These are phyloP conservation scores for Malassezia brasiliensis DNA, from an alignment of 1,284 basidiomycete species.

Conservation along the genomic window DNA sequence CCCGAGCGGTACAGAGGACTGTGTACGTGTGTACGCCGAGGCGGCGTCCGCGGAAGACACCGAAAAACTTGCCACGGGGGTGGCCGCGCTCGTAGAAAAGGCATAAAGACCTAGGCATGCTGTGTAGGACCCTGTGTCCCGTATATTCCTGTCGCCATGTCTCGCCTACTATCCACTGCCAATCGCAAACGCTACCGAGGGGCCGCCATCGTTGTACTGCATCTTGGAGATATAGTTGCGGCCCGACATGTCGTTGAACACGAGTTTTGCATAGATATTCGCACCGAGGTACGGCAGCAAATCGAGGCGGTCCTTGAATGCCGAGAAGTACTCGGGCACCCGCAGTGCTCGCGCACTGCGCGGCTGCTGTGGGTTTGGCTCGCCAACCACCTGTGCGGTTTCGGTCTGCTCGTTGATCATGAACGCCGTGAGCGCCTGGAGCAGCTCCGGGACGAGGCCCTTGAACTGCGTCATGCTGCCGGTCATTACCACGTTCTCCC, in stretches of 20 bases:
- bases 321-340: slow-evolving; percentile 46
- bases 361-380: slow-evolving; percentile 36
- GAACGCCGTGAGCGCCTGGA: slow-evolving; percentile 22
- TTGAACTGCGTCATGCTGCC: slow-evolving; percentile 30
- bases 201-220: slow-evolving; percentile 43
- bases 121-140: neutral
- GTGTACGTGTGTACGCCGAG: slow-evolving; percentile 95
- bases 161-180: slow-evolving; percentile 5
- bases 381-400: slow-evolving; percentile 30
- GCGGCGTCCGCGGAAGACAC: slow-evolving; percentile 65
- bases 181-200: slow-evolving; percentile 22
- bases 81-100: slow-evolving; percentile 30
- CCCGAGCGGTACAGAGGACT: slow-evolving; percentile 96
- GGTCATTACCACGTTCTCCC: slow-evolving; percentile 42
- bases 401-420: slow-evolving; percentile 29
- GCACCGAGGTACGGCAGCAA: slow-evolving; percentile 42
- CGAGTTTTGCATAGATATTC: slow-evolving; percentile 45
- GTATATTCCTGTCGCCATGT: too few species aligned
- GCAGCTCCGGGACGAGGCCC: slow-evolving; percentile 30
- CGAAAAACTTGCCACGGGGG: slow-evolving; percentile 51
- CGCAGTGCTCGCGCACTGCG: slow-evolving; percentile 33
- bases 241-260: slow-evolving; percentile 37
- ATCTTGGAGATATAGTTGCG: slow-evolving; percentile 40
- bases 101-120: neutral
- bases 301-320: slow-evolving; percentile 45